Evolutionary conservation across 2,329 filamentous ascomycete genomes (phyloP).

Genomic region (Cladobotryum mycophilum): DNA sequence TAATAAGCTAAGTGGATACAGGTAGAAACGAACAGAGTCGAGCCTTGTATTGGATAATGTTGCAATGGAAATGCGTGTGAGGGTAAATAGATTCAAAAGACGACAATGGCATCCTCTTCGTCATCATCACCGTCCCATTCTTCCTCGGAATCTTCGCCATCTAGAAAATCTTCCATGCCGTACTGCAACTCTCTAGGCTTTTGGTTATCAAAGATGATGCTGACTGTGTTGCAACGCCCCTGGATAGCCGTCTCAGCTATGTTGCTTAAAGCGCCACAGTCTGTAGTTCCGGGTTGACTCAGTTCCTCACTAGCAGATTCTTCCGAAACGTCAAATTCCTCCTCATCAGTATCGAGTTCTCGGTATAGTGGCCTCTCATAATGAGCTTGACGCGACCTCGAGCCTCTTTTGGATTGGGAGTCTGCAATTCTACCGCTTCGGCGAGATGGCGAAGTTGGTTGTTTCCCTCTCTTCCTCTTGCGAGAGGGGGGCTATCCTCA

Average conservation of each 20-base stretch:
- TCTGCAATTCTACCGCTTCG: slow-evolving; percentile 32
- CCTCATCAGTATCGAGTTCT: slow-evolving; percentile 41
- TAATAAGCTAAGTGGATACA: too few species aligned
- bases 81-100: neutral
- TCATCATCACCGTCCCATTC: slow-evolving; percentile 54
- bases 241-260: slow-evolving; percentile 42
- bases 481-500: slow-evolving; percentile 4
- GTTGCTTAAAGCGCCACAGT: neutral
- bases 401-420: slow-evolving; percentile 14
- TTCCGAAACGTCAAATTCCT: slow-evolving; percentile 30
- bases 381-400: slow-evolving; percentile 12
- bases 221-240: slow-evolving; percentile 63
- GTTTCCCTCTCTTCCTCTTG: slow-evolving; percentile 15
- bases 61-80: too few species aligned
- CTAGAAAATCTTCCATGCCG: slow-evolving; percentile 65
- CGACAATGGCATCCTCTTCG: slow-evolving; percentile 36
- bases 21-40: too few species aligned
- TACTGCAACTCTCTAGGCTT: slow-evolving; percentile 63
- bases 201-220: slow-evolving; percentile 70
- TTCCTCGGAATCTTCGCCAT: slow-evolving; percentile 51
- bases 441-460: slow-evolving; percentile 24
- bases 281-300: neutral
- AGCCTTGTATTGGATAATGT: too few species aligned
- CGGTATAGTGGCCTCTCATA: slow-evolving; percentile 30
- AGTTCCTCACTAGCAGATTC: slow-evolving; percentile 9